Percentiles rank a stretch among this genome's conserved stretches.
Conservation (phyloP, 208 protist genomes). For the Leishmania lainsoni region DNA sequence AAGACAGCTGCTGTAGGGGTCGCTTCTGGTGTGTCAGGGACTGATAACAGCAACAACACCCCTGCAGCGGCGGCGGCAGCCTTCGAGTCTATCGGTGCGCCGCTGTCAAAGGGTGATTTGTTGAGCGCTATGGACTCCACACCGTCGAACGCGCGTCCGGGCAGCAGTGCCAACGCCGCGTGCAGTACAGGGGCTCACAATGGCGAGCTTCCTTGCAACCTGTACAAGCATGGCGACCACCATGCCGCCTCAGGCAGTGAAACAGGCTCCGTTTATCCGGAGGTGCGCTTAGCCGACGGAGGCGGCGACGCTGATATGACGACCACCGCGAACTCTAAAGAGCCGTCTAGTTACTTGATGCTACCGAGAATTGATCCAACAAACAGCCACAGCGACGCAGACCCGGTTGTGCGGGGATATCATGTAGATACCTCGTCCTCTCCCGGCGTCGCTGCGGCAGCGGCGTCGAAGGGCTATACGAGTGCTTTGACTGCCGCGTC, state of each 20-base stretch:
- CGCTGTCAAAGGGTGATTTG: not conserved
- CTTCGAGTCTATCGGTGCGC: not conserved
- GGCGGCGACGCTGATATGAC: slow-evolving; percentile 4
- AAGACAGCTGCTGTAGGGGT: not conserved
- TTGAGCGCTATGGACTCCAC: not conserved
- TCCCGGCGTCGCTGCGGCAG: not conserved
- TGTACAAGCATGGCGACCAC: not conserved
- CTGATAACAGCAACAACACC: not conserved
- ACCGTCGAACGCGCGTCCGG: not conserved
- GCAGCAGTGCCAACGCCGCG: not conserved
- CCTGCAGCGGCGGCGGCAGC: not conserved
- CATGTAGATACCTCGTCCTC: not conserved
- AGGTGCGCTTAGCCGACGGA: not conserved
- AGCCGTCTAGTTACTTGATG: slow-evolving; percentile 15
- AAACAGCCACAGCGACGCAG: slow-evolving; percentile 11
- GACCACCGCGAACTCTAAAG: slow-evolving; percentile 4
- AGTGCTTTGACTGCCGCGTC: not conserved
- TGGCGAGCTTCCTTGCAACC: not conserved
- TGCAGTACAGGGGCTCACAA: not conserved
- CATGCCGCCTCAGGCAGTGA: not conserved
- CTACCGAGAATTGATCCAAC: slow-evolving; percentile 14
- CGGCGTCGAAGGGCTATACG: not conserved
- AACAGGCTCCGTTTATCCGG: not conserved
- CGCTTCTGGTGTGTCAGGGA: not conserved
- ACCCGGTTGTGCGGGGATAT: not conserved